phyloP scores from a whole-genome alignment of 164 flowering plant genomes.

The Sextonia rubra region DNA sequence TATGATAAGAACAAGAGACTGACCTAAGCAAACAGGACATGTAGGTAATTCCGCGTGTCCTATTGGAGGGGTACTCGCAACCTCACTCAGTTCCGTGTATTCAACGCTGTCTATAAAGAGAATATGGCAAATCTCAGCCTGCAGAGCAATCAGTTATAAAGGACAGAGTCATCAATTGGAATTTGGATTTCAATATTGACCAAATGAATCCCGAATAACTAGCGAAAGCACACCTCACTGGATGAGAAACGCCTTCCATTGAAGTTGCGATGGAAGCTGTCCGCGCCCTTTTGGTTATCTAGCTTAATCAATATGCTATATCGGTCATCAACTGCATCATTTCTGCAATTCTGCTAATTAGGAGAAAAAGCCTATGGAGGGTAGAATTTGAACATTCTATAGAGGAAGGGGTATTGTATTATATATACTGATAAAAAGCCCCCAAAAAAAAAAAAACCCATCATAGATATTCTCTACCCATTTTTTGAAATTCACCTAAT shows the following conservation, averaged over 20 bases:
- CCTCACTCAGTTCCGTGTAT: constrained; percentile 51
- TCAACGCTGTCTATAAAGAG: constrained; percentile 54
- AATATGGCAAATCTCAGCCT: constrained; percentile 91
- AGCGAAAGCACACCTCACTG: constrained; percentile 53
- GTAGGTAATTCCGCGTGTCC: constrained; percentile 82
- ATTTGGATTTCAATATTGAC: not conserved
- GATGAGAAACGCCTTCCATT: constrained; percentile 73
- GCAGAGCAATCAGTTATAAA: constrained; percentile 11
- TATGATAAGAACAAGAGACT: constrained; percentile 13
- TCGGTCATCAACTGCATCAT: constrained; percentile 68
- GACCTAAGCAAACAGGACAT: constrained; percentile 93
- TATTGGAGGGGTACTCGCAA: constrained; percentile 55
- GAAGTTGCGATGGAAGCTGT: constrained; percentile 64
- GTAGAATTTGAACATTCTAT: not conserved
- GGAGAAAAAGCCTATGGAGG: not conserved
- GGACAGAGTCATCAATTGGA: not conserved
- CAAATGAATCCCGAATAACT: not conserved
- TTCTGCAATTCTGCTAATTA: constrained; percentile 28
- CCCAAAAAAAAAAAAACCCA: too few species aligned
- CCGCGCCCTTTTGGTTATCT: constrained; percentile 65
- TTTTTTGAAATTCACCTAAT: too few species aligned
- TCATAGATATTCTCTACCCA: too few species aligned
- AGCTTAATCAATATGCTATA: constrained; percentile 77
- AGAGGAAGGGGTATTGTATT: too few species aligned
- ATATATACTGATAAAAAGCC: too few species aligned